Evolutionary conservation across 2,329 filamentous ascomycete species (phyloP), one percentile per base, ranked within the genome.

Genomic region (Aquanectria penicillioides): DNA sequence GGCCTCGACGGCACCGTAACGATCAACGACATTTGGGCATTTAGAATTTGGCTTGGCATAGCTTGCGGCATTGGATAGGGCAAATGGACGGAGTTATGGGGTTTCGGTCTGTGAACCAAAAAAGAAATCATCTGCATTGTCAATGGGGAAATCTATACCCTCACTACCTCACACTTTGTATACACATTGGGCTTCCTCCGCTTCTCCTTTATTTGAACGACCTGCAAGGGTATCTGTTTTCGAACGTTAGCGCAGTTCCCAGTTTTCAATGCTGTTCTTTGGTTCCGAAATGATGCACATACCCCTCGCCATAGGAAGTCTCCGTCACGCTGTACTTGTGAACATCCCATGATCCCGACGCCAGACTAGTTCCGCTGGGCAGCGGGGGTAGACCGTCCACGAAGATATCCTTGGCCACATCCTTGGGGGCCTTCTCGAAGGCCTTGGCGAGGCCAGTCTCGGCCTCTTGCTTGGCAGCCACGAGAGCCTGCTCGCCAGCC

Each of bases 331-430:
- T 78, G 70, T 96, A 88, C 77, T 89, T 86, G 75, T 93, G 88
- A 73, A 89, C 86, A 72, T 88, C 83, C 80, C 87, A 86, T 61
- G 81, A 74, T 37, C 83, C 83, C 40, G 75, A 79, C 41, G 76
- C 76, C 57, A 83, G 69, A 66, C 81, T 86, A 76, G 88, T 78
- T n/a, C 91, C 89, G 70, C 88, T 88, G 13, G 94, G 95, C 71
- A 91, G 79, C n/a, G 95, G 95, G 56, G 95, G 95, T 77, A 99
- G 77, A 2, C 94, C 94, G 69, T 90, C 83, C 38, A 90, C 83
- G 48, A 91, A 88, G 63, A 97, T 75, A 55, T 94, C 86, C 65
- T 77, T 75, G 44, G 71, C 73, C 20, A 97, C 77, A 49, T 92
- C 86, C 66, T 79, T 74, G 28, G 74, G 76, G 3, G 69, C 73